A percentile compares a stretch with the other conserved stretches of the same genome.
Evolutionary conservation across 352 stramenopile genomes (phyloP).

Genomic region (Achlya hypogyna): DNA sequence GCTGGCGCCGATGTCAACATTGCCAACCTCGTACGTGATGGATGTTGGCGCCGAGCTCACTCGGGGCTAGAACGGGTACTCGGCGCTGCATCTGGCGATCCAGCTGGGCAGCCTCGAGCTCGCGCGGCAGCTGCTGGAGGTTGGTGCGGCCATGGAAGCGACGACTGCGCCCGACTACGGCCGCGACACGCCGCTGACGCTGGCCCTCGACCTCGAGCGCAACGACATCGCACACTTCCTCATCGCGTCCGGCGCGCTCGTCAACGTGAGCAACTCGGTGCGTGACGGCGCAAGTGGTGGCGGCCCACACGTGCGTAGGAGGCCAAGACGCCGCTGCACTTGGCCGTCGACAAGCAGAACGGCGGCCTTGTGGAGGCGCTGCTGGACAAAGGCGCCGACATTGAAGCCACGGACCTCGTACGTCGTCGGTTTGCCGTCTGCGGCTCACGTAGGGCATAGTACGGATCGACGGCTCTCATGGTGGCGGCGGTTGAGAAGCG

Average conservation of each 20-base stretch:
- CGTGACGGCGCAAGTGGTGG: neutral
- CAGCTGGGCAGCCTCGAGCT: neutral
- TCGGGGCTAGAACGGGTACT: neutral
- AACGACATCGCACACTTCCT: neutral
- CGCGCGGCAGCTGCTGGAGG: neutral
- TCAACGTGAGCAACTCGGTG: conserved; percentile 1
- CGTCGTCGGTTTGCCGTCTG: neutral
- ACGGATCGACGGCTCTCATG: neutral
- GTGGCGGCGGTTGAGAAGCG: neutral
- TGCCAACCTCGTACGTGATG: neutral
- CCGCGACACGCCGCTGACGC: neutral
- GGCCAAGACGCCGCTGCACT: neutral
- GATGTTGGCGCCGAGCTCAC: neutral
- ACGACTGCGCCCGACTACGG: neutral
- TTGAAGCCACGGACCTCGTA: neutral
- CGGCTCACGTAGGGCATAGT: neutral
- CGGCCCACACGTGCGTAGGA: neutral
- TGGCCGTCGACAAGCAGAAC: conserved; percentile 1
- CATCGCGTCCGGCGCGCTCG: neutral
- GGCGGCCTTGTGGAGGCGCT: neutral
- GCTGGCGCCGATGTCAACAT: neutral
- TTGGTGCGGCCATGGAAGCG: neutral
- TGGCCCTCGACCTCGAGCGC: neutral
- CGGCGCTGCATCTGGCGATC: neutral
- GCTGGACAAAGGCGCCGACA: neutral